A percentile compares a stretch with the other conserved stretches of the same genome.
Evolutionary conservation across 1,284 basidiomycete species (phyloP).

Genomic region (Ceratobasidium sp.): DNA sequence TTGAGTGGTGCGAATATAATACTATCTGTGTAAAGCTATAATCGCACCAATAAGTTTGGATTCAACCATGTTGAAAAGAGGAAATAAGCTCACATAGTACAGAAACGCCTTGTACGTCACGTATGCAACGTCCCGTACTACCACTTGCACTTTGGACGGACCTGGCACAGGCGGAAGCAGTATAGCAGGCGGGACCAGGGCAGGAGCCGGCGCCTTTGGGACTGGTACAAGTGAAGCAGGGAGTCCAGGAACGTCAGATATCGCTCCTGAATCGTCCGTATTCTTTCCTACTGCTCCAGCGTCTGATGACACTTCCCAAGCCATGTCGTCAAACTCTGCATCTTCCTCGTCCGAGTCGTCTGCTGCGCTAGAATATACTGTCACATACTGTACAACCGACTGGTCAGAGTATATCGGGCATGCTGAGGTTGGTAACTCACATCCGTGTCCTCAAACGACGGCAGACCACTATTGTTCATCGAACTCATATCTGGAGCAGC

Average conservation of each 20-base stretch:
- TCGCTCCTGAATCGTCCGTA: constrained; percentile 35
- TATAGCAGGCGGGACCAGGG: background rate
- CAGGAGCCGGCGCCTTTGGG: constrained; percentile 3
- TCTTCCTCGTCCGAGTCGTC: constrained; percentile 60
- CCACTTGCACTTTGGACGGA: constrained; percentile 67
- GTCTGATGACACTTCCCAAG: constrained; percentile 45
- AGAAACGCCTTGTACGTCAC: constrained; percentile 85
- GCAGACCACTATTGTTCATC: background rate
- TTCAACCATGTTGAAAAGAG: constrained; percentile 13
- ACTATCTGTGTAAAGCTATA: constrained; percentile 61
- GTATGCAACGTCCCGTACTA: constrained; percentile 84
- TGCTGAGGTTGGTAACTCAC: constrained; percentile 51
- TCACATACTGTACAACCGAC: constrained; percentile 1
- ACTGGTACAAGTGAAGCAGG: constrained; percentile 36
- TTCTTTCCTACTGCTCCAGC: constrained; percentile 43
- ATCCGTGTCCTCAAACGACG: constrained; percentile 55
- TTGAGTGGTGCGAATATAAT: constrained; percentile 88
- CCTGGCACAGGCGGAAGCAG: constrained; percentile 40
- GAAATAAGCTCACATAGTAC: constrained; percentile 73
- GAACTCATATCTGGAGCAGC: constrained; percentile 54
- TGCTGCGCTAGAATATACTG: constrained; percentile 19
- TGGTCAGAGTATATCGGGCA: background rate
- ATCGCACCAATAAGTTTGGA: background rate
- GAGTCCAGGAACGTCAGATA: constrained; percentile 24
- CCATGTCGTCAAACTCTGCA: constrained; percentile 52